These are phyloP conservation scores for Mrakia gelida DNA, from an alignment of 768 basidiomycete species.

Conservation along the genomic window DNA sequence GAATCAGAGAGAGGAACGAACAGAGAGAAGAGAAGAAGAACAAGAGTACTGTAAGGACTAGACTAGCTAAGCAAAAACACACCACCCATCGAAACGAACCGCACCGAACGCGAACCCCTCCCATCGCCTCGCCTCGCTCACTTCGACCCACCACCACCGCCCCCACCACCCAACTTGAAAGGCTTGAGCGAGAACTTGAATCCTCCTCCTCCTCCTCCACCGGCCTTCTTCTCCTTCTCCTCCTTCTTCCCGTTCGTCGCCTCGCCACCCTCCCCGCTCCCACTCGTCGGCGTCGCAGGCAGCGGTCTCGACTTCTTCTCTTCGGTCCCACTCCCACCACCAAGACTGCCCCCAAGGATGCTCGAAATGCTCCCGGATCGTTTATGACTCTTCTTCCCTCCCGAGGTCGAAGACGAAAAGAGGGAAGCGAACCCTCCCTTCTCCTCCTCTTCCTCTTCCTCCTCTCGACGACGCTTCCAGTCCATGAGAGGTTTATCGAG, in stretches of 20 bases:
- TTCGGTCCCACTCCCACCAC: background rate
- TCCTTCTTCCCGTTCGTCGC: background rate
- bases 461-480: constrained; percentile 60
- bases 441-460: constrained; percentile 67
- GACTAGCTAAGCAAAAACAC: background rate
- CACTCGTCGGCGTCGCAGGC: constrained; percentile 3
- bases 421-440: constrained; percentile 40
- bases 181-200: constrained; percentile 29
- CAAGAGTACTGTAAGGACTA: background rate
- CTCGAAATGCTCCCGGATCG: background rate
- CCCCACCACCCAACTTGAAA: constrained; percentile 23
- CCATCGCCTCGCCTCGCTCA: background rate
- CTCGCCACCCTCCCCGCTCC: background rate
- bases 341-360: background rate
- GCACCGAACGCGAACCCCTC: background rate
- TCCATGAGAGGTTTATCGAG: constrained; percentile 56
- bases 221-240: constrained; percentile 2
- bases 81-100: background rate
- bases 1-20: no score
- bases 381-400: constrained; percentile 19
- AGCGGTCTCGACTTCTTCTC: constrained; percentile 3
- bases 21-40: background rate
- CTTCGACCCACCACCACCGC: constrained; percentile 9
- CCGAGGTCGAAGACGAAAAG: background rate
- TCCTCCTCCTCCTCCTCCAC: background rate